Evolutionary conservation across 1,139 yeast species (phyloP).

Genomic region (Kazachstania sp.): DNA sequence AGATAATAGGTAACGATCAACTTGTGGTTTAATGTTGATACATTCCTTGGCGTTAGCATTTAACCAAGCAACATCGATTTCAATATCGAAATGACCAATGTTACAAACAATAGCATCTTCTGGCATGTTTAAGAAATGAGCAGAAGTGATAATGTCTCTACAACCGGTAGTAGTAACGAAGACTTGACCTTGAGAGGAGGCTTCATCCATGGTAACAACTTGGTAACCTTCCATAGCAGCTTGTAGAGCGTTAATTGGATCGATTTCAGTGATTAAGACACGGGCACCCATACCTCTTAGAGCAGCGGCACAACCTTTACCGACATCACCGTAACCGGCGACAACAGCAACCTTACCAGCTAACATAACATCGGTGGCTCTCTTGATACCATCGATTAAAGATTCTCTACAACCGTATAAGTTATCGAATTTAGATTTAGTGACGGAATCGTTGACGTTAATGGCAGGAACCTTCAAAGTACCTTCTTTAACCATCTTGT

Average conservation of each 20-base stretch:
- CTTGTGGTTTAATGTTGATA: constrained; percentile 98
- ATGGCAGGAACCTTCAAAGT: constrained; percentile 97
- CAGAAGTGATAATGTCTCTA: constrained; percentile 92
- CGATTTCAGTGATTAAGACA: constrained; percentile 94
- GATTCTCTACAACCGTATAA: constrained; percentile 99
- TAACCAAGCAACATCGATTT: constrained; percentile 98
- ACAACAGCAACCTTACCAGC: constrained; percentile 99
- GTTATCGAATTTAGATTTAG: constrained; percentile 99
- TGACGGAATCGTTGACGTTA: constrained; percentile 98
- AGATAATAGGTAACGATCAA: constrained; percentile 90
- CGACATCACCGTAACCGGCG: constrained; percentile 99
- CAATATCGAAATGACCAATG: constrained; percentile 99
- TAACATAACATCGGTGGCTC: constrained; percentile 99
- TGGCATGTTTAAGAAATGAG: constrained; percentile 88
- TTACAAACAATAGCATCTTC: constrained; percentile 99
- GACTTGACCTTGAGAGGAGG: constrained; percentile 89
- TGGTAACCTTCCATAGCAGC: constrained; percentile 99
- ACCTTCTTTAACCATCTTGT: constrained; percentile 90
- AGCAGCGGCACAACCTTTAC: constrained; percentile 99
- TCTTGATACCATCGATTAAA: constrained; percentile 95
- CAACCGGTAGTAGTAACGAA: constrained; percentile 99
- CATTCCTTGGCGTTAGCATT: constrained; percentile 83
- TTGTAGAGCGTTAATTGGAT: constrained; percentile 98
- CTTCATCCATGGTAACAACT: constrained; percentile 94
- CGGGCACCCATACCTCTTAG: constrained; percentile 99